Base-by-base conservation (phyloP, 1,139 yeast species). In the Sugiyamaella novakii region DNA sequence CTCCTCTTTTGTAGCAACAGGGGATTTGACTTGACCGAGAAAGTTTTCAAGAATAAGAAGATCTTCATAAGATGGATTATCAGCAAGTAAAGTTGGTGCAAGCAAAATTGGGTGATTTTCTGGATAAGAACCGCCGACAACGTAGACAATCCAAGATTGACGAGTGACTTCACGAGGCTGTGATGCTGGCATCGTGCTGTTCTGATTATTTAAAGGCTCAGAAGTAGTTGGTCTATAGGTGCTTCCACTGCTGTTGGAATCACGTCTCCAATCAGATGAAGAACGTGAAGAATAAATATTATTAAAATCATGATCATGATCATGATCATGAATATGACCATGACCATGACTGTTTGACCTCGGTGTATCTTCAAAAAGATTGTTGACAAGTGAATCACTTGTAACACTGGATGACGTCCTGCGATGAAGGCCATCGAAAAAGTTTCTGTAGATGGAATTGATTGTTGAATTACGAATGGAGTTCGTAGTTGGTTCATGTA, bases 41-140 rank as follows among this genome's bases (percentile, higher is more conserved):
- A 75, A 64, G 25, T 67, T 67, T 53, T 76, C 77, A 25, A 77
- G 62, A 4, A 69, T 62, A 36, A 75, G 54, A 60, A 77, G 57
- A 52, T 77, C 81, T 50, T 76, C 80, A 56, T 75, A 74, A 0
- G 78, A 68, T 5, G 80, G 80, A 46, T 71, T 66, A 46, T 76
- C 79, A 1, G 76, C 70, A 59, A 75, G 66, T 27, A 77, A 56
- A 0, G 77, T 65, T 2, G 79, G 78, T 0, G 79, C 76, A 1
- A 71, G 61, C 34, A 76, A 61, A 10, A 77, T 60, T 3, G 81
- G 80, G 54, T 77, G 81, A 52, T 74, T 65, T 44, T 66, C 67
- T 1, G 77, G 74, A 53, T 73, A 77, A 2, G 72, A 59, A 24
- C 78, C 79, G 1, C 80, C 80, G 58, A 76, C 69, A 4, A 77